Percentiles rank a stretch among this genome's conserved stretches.
Conservation (phyloP, 805 yeast genomes). For the Wickerhamomyces tratensis region DNA sequence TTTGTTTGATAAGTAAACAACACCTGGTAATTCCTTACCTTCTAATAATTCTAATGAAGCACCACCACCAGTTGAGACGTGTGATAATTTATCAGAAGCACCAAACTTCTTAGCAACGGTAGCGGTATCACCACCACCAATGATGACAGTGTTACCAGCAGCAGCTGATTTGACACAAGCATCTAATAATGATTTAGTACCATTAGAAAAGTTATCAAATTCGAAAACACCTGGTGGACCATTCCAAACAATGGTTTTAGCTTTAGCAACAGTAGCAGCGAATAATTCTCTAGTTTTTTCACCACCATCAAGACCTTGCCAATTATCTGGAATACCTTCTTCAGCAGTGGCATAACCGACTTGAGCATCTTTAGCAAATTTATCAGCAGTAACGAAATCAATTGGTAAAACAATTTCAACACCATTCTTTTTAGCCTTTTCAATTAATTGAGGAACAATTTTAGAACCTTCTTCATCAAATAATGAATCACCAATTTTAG, state of each 20-base stretch:
- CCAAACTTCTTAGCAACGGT: slow-evolving; percentile 98
- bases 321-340: slow-evolving; percentile 89
- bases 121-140: slow-evolving; percentile 99
- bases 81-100: slow-evolving; percentile 91
- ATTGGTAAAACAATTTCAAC: slow-evolving; percentile 92
- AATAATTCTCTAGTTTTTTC: slow-evolving; percentile 78
- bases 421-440: slow-evolving; percentile 92
- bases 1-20: slow-evolving; percentile 80
- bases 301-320: slow-evolving; percentile 97
- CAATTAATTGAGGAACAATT: slow-evolving; percentile 85
- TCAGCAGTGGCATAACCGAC: slow-evolving; percentile 77
- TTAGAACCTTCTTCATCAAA: slow-evolving; percentile 93
- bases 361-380: slow-evolving; percentile 85
- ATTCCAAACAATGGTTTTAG: slow-evolving; percentile 99
- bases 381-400: slow-evolving; percentile 94
- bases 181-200: slow-evolving; percentile 85
- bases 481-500: slow-evolving; percentile 86
- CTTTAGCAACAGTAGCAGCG: slow-evolving; percentile 74
- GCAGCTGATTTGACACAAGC: slow-evolving; percentile 82
- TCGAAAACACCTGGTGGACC: slow-evolving; percentile 99
- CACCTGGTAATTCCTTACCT: slow-evolving; percentile 99
- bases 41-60: slow-evolving; percentile 97
- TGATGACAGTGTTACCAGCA: slow-evolving; percentile 88
- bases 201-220: slow-evolving; percentile 83
- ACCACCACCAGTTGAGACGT: slow-evolving; percentile 99